Evolutionary conservation across 805 yeast genomes (phyloP), one percentile per base, ranked within the genome.

Genomic region (Metschnikowia continentalis): DNA sequence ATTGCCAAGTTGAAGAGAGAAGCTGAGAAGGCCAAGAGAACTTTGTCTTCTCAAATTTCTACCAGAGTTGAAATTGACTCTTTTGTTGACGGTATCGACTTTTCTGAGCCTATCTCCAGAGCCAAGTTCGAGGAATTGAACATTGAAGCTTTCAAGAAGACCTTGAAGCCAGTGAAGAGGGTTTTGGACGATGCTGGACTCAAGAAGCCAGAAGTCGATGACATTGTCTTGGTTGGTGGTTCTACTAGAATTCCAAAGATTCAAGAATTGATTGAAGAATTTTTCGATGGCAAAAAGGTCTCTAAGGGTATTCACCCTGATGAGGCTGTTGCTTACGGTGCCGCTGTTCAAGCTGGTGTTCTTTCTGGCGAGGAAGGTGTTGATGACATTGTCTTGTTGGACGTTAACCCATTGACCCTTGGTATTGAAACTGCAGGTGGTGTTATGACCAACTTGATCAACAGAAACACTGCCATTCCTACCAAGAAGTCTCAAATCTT

Each of bases 301-400:
- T 58, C 62, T 14, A 58, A 58, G 61, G 61, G 62, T 53, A 58
- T 58, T 42, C 54, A 74, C 66, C 78, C 78, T 26, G 78, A 74
- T 59, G 78, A 74, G 63, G 78, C 78, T 58, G 78, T 74, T 55
- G 78, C 78, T 32, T 74, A 73, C 59, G 78, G 78, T 67, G 98
- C 98, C 67, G 97, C 98, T 68, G 97, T 91, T 15, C 61, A 58
- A 46, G 61, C 60, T 23, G 61, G 61, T 55, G 61, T 58, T 10
- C 60, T 58, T 36, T 58, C 61, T 14, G 61, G 61, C 33, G 61
- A 58, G 44, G 61, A 58, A 46, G 61, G 61, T 47, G 90, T 96
- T 72, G 89, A 90, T 78, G 97, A 90, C 78, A 84, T 91, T 72
- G 61, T 58, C 35, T 55, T 58, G 53, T 57, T 58, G 59, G 62